Percentiles rank a stretch among this genome's conserved stretches.
phyloP scores from a whole-genome alignment of 1,284 basidiomycete genomes.

The Fomitopsis pinicola region DNA sequence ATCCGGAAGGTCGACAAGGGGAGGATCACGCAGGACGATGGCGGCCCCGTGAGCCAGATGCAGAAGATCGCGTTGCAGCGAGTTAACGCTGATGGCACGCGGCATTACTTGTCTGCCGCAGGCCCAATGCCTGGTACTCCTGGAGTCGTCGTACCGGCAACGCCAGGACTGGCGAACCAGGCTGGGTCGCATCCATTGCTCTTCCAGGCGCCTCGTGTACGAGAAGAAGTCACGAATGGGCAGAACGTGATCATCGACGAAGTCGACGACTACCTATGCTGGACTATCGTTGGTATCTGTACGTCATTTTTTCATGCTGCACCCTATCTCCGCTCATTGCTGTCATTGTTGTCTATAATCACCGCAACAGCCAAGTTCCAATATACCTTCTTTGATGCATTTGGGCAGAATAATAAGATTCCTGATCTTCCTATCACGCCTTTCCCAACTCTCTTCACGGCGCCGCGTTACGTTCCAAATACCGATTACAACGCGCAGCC shows the following conservation, averaged over 20 bases:
- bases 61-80: conserved; percentile 92
- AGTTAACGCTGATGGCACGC: conserved; percentile 73
- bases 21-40: conserved; percentile 75
- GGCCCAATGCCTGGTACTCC: conserved; percentile 76
- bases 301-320: conserved; percentile 31
- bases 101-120: conserved; percentile 81
- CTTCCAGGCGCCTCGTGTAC: conserved; percentile 70
- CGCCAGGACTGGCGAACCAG: conserved; percentile 67
- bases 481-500: conserved; percentile 46
- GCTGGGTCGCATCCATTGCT: conserved; percentile 76
- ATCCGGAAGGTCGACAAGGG: conserved; percentile 94
- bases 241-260: conserved; percentile 69
- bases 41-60: conserved; percentile 92
- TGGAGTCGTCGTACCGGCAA: conserved; percentile 56
- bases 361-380: conserved; percentile 73
- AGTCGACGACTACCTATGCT: conserved; percentile 92
- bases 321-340: conserved; percentile 1
- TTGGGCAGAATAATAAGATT: conserved; percentile 71
- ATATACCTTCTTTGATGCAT: conserved; percentile 91
- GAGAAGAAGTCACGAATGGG: conserved; percentile 73
- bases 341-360: conserved; percentile 15
- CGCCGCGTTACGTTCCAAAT: conserved; percentile 70
- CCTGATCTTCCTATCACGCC: conserved; percentile 82
- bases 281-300: conserved; percentile 97
- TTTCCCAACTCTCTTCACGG: conserved; percentile 81